A percentile compares a stretch with the other conserved stretches of the same genome.
Conservation (phyloP, 768 basidiomycete species). For the Russula brevipes region DNA sequence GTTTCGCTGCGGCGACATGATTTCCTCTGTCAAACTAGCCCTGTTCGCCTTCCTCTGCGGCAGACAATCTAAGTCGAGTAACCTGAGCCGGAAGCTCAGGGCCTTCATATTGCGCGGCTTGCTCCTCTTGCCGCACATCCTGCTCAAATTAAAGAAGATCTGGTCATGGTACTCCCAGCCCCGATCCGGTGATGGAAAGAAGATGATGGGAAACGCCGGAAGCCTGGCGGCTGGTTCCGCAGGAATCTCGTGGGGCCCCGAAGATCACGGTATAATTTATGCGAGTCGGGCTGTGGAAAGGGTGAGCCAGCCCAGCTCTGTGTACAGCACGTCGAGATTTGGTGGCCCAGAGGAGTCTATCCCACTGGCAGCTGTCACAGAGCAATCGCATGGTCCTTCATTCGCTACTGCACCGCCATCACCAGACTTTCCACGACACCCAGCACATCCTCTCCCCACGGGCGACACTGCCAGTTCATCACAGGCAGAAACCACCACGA, state of each 20-base stretch:
- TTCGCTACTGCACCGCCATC: neutral
- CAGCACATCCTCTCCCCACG: too few species aligned
- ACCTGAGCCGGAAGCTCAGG: neutral
- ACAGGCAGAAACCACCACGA: too few species aligned
- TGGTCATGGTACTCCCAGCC: neutral
- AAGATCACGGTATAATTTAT: too few species aligned
- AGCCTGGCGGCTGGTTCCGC: neutral
- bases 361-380: neutral
- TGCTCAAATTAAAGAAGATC: too few species aligned
- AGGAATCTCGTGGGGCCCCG: too few species aligned
- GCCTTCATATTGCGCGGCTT: conserved; percentile 7
- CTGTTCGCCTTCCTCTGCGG: neutral
- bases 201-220: neutral
- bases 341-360: too few species aligned
- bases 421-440: too few species aligned
- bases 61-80: neutral
- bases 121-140: neutral
- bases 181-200: neutral
- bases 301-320: too few species aligned
- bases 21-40: neutral
- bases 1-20: neutral
- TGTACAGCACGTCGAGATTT: too few species aligned
- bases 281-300: too few species aligned
- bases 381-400: neutral
- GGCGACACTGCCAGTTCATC: too few species aligned